Conservation (phyloP, 73 alveolate genomes). For the Paramecium sonneborni region DNA sequence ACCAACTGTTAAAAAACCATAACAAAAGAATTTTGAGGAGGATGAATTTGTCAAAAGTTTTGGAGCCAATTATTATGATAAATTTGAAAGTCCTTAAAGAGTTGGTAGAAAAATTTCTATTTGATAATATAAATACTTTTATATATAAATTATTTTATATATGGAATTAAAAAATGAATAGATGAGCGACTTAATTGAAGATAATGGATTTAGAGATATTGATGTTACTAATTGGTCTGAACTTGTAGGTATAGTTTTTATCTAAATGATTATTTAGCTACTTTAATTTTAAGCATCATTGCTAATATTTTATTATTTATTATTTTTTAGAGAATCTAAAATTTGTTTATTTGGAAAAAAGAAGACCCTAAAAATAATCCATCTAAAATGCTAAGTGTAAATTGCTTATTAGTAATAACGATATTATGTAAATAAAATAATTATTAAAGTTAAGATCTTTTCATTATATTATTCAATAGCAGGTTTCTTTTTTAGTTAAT, state of each 20-base stretch:
- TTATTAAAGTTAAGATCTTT: background rate
- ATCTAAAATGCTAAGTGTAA: background rate
- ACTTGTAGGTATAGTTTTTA: background rate
- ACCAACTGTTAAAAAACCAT: background rate
- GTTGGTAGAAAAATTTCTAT: background rate
- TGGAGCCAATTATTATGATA: conserved; percentile 47
- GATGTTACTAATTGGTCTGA: background rate
- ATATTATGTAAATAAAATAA: background rate
- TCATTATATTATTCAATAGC: background rate
- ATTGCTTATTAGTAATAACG: background rate
- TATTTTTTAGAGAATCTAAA: background rate
- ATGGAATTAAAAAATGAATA: background rate
- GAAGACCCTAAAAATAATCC: background rate
- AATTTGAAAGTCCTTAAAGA: background rate
- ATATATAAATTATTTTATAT: background rate
- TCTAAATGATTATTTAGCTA: background rate
- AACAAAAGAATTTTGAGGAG: background rate
- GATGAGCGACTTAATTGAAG: background rate
- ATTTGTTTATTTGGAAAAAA: background rate
- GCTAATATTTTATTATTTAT: background rate
- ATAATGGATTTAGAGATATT: background rate
- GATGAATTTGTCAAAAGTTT: background rate
- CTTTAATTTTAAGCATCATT: background rate
- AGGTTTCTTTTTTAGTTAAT: background rate
- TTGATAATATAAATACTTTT: background rate